phyloP scores from a whole-genome alignment of 257 asterid genomes.

The Lycium ferocissimum region DNA sequence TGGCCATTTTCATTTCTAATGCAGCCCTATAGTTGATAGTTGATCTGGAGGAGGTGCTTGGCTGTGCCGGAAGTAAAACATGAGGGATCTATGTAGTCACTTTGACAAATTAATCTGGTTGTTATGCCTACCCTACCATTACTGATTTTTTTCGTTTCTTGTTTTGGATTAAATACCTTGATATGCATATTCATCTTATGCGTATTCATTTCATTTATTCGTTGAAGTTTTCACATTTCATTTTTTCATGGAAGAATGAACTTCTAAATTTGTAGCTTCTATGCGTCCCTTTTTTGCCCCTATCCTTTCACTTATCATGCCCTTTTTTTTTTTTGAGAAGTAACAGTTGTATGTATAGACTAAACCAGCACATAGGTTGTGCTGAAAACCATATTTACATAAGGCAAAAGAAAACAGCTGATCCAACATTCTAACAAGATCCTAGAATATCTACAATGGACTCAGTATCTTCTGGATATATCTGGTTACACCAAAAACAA shows the following conservation, averaged over 20 bases:
- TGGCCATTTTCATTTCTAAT: background rate
- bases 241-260: background rate
- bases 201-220: slow-evolving; percentile 7
- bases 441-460: too few relatives aligned
- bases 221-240: background rate
- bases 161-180: background rate
- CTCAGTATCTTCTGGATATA: too few relatives aligned
- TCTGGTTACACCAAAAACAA: too few relatives aligned
- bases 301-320: background rate
- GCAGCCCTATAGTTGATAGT: background rate
- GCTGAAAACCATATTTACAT: too few relatives aligned
- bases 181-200: background rate
- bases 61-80: slow-evolving; percentile 7
- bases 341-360: too few relatives aligned
- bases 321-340: too few relatives aligned
- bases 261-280: background rate
- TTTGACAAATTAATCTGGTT: background rate
- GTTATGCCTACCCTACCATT: background rate
- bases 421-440: too few relatives aligned
- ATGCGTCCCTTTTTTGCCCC: background rate
- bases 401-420: too few relatives aligned
- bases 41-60: background rate
- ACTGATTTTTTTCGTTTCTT: background rate
- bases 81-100: background rate
- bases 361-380: too few relatives aligned